phyloP scores from a whole-genome alignment of 306 rosid species.

The Hippophae gyantsensis region DNA sequence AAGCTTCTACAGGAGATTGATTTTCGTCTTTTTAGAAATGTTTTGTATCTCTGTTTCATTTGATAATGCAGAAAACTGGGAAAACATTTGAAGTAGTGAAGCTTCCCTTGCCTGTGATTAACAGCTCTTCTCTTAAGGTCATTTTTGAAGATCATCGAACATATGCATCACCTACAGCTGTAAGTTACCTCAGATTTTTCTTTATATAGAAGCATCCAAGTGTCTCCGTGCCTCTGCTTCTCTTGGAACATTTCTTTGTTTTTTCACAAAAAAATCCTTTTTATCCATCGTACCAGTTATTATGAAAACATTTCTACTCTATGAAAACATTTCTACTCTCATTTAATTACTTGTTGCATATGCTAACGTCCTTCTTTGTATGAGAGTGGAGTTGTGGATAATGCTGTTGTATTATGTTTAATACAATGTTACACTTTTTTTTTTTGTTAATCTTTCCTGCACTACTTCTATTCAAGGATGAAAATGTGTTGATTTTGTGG shows the following conservation, averaged over 20 bases:
- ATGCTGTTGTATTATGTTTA: too few relatives aligned
- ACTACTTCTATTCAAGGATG: too few relatives aligned
- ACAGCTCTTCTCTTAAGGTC: slow-evolving; percentile 69
- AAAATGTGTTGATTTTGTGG: too few relatives aligned
- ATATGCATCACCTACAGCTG: slow-evolving; percentile 78
- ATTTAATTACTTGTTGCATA: too few relatives aligned
- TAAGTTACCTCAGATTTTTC: slow-evolving; percentile 38
- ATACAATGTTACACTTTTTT: too few relatives aligned
- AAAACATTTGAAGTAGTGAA: slow-evolving; percentile 62
- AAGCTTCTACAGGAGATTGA: not conserved
- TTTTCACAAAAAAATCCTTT: too few relatives aligned
- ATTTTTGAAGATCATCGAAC: slow-evolving; percentile 87
- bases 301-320: too few relatives aligned
- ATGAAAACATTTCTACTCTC: too few relatives aligned
- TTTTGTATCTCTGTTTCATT: not conserved
- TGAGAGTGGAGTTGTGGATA: too few relatives aligned
- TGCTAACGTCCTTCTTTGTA: too few relatives aligned
- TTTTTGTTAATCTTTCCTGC: too few relatives aligned
- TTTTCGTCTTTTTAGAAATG: slow-evolving; percentile 8
- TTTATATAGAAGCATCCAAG: slow-evolving; percentile 1
- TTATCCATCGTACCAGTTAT: too few relatives aligned
- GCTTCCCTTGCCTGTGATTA: slow-evolving; percentile 79
- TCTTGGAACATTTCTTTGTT: not conserved
- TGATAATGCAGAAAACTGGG: slow-evolving; percentile 61
- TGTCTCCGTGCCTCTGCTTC: not conserved